These are phyloP conservation scores for Entamoeba dispar DNA, from an alignment of 208 protist genomes.

Conservation along the genomic window DNA sequence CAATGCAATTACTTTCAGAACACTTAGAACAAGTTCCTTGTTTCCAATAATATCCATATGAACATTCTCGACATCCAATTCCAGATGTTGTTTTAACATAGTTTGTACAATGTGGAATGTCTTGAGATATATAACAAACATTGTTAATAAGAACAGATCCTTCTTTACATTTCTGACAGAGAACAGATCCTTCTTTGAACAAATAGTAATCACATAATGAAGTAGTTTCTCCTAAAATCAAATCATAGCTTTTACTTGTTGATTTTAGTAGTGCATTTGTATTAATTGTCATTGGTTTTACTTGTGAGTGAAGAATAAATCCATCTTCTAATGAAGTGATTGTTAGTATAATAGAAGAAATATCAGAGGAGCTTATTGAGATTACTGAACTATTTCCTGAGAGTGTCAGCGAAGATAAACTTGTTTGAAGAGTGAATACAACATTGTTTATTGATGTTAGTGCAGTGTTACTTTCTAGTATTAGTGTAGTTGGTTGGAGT, in stretches of 20 bases:
- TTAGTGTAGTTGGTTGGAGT: background rate
- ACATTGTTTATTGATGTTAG: background rate
- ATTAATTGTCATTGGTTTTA: too few relatives aligned
- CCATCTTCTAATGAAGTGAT: too few relatives aligned
- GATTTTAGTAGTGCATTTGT: too few relatives aligned
- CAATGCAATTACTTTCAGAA: background rate
- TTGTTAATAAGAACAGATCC: background rate
- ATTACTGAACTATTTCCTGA: background rate
- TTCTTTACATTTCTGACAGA: background rate
- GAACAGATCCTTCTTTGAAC: background rate
- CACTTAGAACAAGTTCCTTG: background rate
- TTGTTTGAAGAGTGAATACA: background rate
- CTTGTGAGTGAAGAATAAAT: too few relatives aligned
- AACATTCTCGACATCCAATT: background rate
- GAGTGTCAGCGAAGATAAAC: background rate
- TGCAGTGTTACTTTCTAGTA: background rate
- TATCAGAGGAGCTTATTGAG: background rate
- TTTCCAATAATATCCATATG: background rate
- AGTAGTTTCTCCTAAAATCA: background rate
- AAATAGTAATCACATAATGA: background rate
- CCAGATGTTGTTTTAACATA: too few relatives aligned
- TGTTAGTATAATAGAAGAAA: background rate
- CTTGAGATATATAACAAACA: background rate
- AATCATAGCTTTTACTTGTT: too few relatives aligned
- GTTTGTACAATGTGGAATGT: background rate